Base-by-base conservation (phyloP, 345 rosid species). In the Ceriops zippeliana region DNA sequence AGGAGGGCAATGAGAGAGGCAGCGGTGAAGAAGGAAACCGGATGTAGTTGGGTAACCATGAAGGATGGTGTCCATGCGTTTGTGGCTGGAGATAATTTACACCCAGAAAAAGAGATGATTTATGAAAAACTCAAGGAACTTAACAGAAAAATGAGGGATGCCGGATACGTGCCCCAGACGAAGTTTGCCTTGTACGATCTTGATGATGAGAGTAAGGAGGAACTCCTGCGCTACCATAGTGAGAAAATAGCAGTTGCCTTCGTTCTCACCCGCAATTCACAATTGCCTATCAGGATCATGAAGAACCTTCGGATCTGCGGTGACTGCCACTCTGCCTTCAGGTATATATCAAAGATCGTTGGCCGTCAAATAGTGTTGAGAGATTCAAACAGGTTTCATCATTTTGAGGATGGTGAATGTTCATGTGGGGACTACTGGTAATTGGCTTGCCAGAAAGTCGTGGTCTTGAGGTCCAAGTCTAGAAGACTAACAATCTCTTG, bases 31-130 rank as follows among this genome's bases (percentile, higher is more conserved):
- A 93, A 93, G 73, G 98, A 93, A 80, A 96, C 96, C 6, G 98
- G 98, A 42, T 89, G 89, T 63, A 90, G 97, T 71, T 93, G 98
- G 98, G 97, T 93, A 31, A 87, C 88, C 28, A 90, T 90, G 98
- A 90, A 87, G 53, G 97, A 90, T 59, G 96, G 96, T 1, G 88
- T 93, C 70, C 96, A 93, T 76, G 83, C 86, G 57, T 93, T 93
- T 73, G 91, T 85, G 11, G 89, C 98, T 8, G 96, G 96, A 47
- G 97, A 90, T 76, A 84, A 81, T 73, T 77, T 75, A 31, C 97
- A 90, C 70, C 89, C 90, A 2, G 87, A 87, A 60, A 83, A 72
- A 28, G 90, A 82, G 34, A 28, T 80, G 53, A 89, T 93, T 57
- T 83, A 93, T 47, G 69, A 81, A 68, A 90, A 93, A 73, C 89